A percentile compares a stretch with the other conserved stretches of the same genome.
phyloP scores from a whole-genome alignment of 179 eudicot species.

The Sideroxylon spinosum region DNA sequence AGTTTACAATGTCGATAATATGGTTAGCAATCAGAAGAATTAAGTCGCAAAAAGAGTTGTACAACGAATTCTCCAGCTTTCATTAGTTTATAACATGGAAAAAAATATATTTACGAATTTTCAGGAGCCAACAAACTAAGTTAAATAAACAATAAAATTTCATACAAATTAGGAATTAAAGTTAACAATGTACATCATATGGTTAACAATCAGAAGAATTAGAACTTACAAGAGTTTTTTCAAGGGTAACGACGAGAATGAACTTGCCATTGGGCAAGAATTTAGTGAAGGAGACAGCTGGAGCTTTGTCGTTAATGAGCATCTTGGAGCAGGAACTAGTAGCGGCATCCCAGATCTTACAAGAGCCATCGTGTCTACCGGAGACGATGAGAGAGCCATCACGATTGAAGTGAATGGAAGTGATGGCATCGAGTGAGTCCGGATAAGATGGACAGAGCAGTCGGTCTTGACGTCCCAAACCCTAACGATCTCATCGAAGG shows the following conservation, averaged over 20 bases:
- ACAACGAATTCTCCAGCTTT: too few relatives aligned
- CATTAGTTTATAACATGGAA: too few relatives aligned
- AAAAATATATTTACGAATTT: too few relatives aligned
- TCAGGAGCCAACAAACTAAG: too few relatives aligned
- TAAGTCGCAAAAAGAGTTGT: background rate
- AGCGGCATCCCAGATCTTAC: slow-evolving; percentile 83
- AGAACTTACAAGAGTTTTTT: slow-evolving; percentile 61
- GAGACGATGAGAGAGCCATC: slow-evolving; percentile 83
- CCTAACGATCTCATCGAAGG: slow-evolving; percentile 74
- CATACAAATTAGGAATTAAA: background rate
- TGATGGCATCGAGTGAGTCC: slow-evolving; percentile 66
- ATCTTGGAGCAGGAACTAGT: slow-evolving; percentile 54
- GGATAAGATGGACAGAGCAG: slow-evolving; percentile 38
- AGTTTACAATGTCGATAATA: too few relatives aligned
- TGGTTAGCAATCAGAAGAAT: background rate
- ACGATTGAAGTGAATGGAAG: slow-evolving; percentile 64
- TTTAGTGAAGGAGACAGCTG: slow-evolving; percentile 73
- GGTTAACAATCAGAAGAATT: background rate
- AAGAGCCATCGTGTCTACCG: slow-evolving; percentile 78
- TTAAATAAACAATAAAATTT: background rate
- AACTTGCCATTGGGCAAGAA: slow-evolving; percentile 96
- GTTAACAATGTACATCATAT: background rate
- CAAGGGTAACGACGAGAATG: slow-evolving; percentile 75
- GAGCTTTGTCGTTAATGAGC: slow-evolving; percentile 58
- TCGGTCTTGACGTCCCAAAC: slow-evolving; percentile 93